Conservation (phyloP, 2,329 filamentous ascomycete genomes). For the Claviceps arundinis region DNA sequence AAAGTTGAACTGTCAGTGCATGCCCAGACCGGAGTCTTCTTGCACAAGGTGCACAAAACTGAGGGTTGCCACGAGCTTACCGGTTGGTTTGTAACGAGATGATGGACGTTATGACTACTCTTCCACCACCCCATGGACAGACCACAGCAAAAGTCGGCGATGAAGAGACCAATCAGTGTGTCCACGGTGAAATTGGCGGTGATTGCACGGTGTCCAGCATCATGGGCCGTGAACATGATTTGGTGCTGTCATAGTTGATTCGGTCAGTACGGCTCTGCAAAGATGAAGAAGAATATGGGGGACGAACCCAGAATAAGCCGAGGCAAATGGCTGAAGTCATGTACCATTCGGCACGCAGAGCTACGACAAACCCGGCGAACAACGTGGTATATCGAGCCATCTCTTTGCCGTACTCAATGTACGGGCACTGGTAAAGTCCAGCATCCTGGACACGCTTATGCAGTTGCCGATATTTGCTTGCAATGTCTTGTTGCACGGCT, state of each 20-base stretch:
- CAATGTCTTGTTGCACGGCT: constrained; percentile 40
- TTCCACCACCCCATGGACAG: constrained; percentile 59
- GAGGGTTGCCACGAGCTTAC: constrained; percentile 12
- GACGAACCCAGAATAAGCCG: constrained; percentile 46
- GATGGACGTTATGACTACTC: constrained; percentile 55
- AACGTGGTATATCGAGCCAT: constrained; percentile 37
- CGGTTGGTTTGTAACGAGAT: constrained; percentile 51
- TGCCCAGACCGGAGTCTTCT: neutral
- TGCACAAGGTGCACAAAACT: neutral
- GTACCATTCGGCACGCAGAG: constrained; percentile 40
- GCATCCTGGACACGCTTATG: constrained; percentile 40
- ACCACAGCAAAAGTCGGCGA: constrained; percentile 53
- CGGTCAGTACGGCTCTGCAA: constrained; percentile 7
- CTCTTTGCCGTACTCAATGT: constrained; percentile 45
- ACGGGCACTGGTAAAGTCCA: constrained; percentile 46
- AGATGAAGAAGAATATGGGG: neutral
- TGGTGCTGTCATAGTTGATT: constrained; percentile 36
- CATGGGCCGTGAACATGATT: constrained; percentile 56
- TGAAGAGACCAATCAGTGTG: constrained; percentile 46
- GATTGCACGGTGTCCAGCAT: constrained; percentile 51
- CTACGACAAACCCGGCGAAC: constrained; percentile 33
- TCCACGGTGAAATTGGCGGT: constrained; percentile 45
- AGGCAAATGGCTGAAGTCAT: constrained; percentile 42
- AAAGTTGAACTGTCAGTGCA: neutral
- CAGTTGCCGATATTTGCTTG: constrained; percentile 39